Evolutionary conservation across 805 yeast genomes (phyloP).

Genomic region (Nakazawaea laoshanensis): DNA sequence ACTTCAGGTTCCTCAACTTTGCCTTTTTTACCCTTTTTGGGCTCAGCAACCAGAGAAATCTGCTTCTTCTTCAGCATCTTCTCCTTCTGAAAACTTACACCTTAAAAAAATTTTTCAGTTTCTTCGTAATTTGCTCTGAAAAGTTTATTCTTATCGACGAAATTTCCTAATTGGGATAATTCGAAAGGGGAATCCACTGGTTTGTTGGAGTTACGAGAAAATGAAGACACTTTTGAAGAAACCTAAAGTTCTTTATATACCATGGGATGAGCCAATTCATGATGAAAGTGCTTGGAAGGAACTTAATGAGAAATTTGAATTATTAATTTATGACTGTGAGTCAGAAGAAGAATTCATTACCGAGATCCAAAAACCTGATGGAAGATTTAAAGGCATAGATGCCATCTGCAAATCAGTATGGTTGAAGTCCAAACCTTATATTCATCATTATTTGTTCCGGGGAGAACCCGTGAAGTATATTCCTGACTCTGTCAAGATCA

Average conservation of each 20-base stretch:
- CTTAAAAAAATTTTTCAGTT: too few species aligned
- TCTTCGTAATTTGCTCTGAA: too few species aligned
- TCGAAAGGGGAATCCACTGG: too few species aligned
- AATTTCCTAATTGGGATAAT: too few species aligned
- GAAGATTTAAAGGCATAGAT: slow-evolving; percentile 24
- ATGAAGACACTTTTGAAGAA: slow-evolving; percentile 10
- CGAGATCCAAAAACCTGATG: slow-evolving; percentile 25
- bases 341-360: slow-evolving; percentile 26
- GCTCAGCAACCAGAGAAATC: background rate
- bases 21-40: slow-evolving; percentile 9
- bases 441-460: slow-evolving; percentile 24
- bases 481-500: slow-evolving; percentile 26
- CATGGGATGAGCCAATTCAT: slow-evolving; percentile 28
- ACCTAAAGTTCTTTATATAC: slow-evolving; percentile 29
- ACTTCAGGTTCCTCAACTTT: slow-evolving; percentile 9
- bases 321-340: slow-evolving; percentile 25
- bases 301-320: slow-evolving; percentile 26
- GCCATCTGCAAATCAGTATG: slow-evolving; percentile 30
- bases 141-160: too few species aligned
- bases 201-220: too few species aligned
- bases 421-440: slow-evolving; percentile 29
- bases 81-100: too few species aligned
- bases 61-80: slow-evolving; percentile 23
- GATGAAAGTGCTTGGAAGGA: slow-evolving; percentile 28
- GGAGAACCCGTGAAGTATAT: slow-evolving; percentile 22